Evolutionary conservation across 805 yeast species (phyloP), one percentile per base, ranked within the genome.

Genomic region (Saccharomyces jurei): DNA sequence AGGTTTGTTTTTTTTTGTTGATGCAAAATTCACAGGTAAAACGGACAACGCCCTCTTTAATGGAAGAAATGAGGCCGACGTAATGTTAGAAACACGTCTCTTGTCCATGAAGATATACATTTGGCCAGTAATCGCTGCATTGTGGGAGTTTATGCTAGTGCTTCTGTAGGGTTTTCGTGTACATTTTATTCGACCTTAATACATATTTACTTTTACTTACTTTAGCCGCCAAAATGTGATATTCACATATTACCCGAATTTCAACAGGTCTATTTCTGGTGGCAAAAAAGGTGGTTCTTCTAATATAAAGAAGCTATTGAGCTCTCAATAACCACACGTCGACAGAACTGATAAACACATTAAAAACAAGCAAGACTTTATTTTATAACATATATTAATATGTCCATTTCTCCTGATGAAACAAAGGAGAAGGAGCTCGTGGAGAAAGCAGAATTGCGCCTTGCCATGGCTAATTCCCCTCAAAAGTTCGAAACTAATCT

Each of bases 371-470:
- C 21, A 6, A 36, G 10, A 8, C 22, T 6, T 9, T 2, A 8
- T 21, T 36, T 21, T 11, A 36, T 13, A 22, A 36, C 44, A 22
- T 1, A 36, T 13, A 36, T 8, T 9, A 36, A 2, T 17, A 36
- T 36, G 44, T n/a, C 44, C 44, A 5, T 36, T 6, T 36, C 44
- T 9, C 9, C 25, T 21, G 44, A 36, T 26, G 71, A 64, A 58
- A 76, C 70, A 46, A 71, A 77, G 41, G 95, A 88, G 63, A 68
- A 83, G 49, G 75, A 79, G 1, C 71, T 87, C 54, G 77, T 88
- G 41, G 83, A 84, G 62, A 86, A 84, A 65, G 97, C 88, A 1
- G 97, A 91, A 68, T 78, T 91, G 50, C 75, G 89, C 44, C 75
- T 92, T 21, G 92, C 95, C 0, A 72, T 92, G 46, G 88, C 97